Base-by-base conservation (phyloP, 805 yeast species). In the Lipomyces oligophaga region DNA sequence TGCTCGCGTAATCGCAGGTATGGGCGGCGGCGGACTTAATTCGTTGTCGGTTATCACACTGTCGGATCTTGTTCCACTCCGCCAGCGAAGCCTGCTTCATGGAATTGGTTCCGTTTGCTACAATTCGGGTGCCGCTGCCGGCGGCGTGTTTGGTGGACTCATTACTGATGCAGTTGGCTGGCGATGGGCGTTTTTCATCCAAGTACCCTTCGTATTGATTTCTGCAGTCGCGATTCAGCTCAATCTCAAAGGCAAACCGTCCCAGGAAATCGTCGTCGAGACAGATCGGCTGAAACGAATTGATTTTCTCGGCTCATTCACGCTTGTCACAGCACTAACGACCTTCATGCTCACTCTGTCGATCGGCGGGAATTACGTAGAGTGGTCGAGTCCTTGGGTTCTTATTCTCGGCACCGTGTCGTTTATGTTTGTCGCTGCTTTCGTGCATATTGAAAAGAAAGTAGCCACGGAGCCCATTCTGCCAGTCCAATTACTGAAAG, bases 21-120 rank as follows among this genome's bases (percentile, higher is more conserved):
- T 85, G 44, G 96, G 96, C 11, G 95, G 95, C n/a, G 93, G 95
- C 6, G 96, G 96, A 0, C 77, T 87, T 60, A 79, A 81, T 43
- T 75, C 89, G 0, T 68, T 86, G 56, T 76, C 85, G 15, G 82
- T 94, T 8, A 83, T 87, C 48, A 74, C 88, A 2, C 74, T 83
- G 57, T 77, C 85, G 18, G 96, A 87, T 63, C 69, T 85, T 38
- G 81, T 88, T 21, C 81, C 93, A 1, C 47, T 83, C 49, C 72
- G 93, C 45, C 78, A 81, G 34, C 72, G 96, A 48, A 95, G 94
- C 1, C 64, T 85, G 25, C 85, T 78, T 63, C 96, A 88, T 62
- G 96, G 96, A 0, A 63, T 84, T 41, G 83, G 83, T 28, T 87
- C 87, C 62, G 70, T 87, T 16, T 79, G 78, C 34, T 88, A 76